phyloP scores from a whole-genome alignment of 108 stramenopile species.

The Mediolabrus comicus region DNA sequence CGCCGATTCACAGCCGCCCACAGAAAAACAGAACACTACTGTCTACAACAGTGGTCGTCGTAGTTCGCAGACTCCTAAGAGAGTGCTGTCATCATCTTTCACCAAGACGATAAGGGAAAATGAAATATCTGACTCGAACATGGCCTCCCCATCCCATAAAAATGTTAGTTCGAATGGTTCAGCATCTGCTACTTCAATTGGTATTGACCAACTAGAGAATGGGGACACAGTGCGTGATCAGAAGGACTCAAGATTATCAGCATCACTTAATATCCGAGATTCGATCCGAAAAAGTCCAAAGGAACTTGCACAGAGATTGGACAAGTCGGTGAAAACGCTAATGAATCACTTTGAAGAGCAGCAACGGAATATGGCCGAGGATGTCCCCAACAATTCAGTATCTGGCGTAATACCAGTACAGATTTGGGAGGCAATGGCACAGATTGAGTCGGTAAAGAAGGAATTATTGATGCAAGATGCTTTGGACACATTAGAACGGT shows the following conservation, averaged over 20 bases:
- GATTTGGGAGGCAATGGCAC: slow-evolving; percentile 72
- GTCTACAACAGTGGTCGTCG: not conserved
- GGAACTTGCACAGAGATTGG: slow-evolving; percentile 22
- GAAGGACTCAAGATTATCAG: not conserved
- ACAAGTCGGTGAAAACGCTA: slow-evolving; percentile 31
- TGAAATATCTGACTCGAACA: not conserved
- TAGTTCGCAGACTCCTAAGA: not conserved
- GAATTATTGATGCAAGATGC: slow-evolving; percentile 46
- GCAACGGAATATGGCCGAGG: not conserved
- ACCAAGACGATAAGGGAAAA: not conserved
- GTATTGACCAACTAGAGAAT: not conserved
- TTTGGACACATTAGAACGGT: slow-evolving; percentile 9
- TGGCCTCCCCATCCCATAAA: not conserved
- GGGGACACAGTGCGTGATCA: not conserved
- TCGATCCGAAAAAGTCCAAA: slow-evolving; percentile 14
- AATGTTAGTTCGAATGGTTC: not conserved
- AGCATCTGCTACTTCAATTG: not conserved
- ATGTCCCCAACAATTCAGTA: not conserved
- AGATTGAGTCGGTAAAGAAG: slow-evolving; percentile 61
- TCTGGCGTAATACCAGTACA: slow-evolving; percentile 42
- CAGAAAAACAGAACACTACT: not conserved
- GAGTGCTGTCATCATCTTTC: not conserved
- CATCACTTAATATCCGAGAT: slow-evolving; percentile 2
- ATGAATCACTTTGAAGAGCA: slow-evolving; percentile 37
- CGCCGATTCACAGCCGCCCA: not conserved